Evolutionary conservation across 1,139 yeast genomes (phyloP).

Genomic region (Sugiyamaella xylanicola): DNA sequence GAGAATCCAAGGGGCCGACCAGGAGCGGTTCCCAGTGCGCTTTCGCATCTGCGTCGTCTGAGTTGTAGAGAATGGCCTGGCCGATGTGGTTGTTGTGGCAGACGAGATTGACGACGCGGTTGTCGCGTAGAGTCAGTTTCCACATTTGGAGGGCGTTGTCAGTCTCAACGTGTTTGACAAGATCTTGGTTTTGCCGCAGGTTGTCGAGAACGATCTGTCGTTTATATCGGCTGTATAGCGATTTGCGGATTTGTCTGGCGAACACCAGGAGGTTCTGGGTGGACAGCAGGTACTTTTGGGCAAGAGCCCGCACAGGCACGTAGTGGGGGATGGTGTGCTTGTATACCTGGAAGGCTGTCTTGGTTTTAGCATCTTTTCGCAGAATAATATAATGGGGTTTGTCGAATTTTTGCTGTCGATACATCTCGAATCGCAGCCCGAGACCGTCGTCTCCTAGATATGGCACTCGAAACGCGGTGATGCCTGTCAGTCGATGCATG

Average conservation of each 20-base stretch:
- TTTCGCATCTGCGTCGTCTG: constrained; percentile 3
- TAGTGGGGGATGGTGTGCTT: constrained; percentile 34
- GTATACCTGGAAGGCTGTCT: constrained; percentile 25
- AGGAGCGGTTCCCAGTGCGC: constrained; percentile 10
- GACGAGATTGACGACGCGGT: constrained; percentile 13
- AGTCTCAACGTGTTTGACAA: constrained; percentile 23
- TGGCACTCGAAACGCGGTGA: constrained; percentile 32
- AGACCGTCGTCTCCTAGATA: constrained; percentile 26
- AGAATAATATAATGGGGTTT: constrained; percentile 34
- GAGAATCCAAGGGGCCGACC: constrained; percentile 15
- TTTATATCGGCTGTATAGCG: constrained; percentile 22
- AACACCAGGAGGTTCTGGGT: constrained; percentile 25
- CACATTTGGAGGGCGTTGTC: constrained; percentile 29
- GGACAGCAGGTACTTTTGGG: constrained; percentile 24
- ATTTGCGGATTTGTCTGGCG: constrained; percentile 25
- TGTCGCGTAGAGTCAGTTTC: constrained; percentile 24
- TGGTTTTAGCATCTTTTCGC: constrained; percentile 20
- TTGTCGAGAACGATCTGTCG: constrained; percentile 19
- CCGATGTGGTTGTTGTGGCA: constrained; percentile 5
- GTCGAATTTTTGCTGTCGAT: constrained; percentile 24
- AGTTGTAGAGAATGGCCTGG: constrained; percentile 14
- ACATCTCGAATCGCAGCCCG: constrained; percentile 34
- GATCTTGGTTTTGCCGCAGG: constrained; percentile 14
- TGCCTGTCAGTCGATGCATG: constrained; percentile 32
- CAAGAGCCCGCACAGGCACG: constrained; percentile 29